Evolutionary conservation across 495 filamentous ascomycete species (phyloP).

Genomic region (Saxispiralis lemnorum): DNA sequence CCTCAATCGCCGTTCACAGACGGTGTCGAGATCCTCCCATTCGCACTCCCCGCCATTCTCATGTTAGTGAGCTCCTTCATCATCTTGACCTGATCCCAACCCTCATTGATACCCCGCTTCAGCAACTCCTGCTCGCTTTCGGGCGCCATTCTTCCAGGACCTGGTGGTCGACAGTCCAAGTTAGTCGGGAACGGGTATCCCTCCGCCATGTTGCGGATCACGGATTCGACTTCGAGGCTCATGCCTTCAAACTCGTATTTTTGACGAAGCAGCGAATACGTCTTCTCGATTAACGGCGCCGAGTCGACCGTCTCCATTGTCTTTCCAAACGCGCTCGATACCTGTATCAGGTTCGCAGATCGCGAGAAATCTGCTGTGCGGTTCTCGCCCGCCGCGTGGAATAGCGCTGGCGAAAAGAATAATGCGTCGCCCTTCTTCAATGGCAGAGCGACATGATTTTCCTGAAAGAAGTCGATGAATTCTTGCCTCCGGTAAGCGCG

Average conservation of each 20-base stretch:
- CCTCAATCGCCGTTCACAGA: too few relatives aligned
- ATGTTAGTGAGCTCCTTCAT: conserved; percentile 20
- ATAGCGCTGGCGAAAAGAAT: conserved; percentile 40
- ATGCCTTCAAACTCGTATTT: conserved; percentile 22
- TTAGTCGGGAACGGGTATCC: conserved; percentile 44
- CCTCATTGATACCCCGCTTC: conserved; percentile 25
- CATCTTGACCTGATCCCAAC: conserved; percentile 23
- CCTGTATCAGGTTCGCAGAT: conserved; percentile 36
- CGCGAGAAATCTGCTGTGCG: conserved; percentile 28
- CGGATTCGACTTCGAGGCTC: conserved; percentile 21
- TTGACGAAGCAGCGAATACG: conserved; percentile 25
- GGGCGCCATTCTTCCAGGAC: conserved; percentile 35
- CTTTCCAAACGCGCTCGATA: conserved; percentile 39
- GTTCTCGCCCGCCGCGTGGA: conserved; percentile 40
- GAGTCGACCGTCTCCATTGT: conserved; percentile 38
- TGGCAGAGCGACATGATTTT: conserved; percentile 30
- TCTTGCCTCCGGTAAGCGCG: conserved; percentile 31
- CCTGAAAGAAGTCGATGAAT: conserved; percentile 32
- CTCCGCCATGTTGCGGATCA: conserved; percentile 31
- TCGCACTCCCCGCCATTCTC: conserved; percentile 2
- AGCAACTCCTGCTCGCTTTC: conserved; percentile 37
- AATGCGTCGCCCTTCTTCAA: conserved; percentile 33
- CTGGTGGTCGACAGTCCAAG: conserved; percentile 33
- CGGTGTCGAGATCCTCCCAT: not conserved
- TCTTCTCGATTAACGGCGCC: conserved; percentile 25